Evolutionary conservation across 148 eudicot genomes (phyloP).

Genomic region (Vaccinium vitisidaea): DNA sequence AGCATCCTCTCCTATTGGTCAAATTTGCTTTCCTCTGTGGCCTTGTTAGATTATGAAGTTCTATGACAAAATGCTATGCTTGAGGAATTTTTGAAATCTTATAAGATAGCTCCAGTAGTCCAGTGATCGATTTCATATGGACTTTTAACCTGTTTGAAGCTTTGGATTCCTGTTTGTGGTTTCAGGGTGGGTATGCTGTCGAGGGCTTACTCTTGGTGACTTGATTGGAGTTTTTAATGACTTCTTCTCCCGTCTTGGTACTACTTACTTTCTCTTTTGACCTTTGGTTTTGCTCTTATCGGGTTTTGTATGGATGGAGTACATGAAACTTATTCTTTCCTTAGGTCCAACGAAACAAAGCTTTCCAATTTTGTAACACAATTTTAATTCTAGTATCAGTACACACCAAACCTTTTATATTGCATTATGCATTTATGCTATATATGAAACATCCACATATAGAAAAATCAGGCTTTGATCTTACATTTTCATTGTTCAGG

Average conservation of each 20-base stretch:
- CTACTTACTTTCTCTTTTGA: neutral
- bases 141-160: neutral
- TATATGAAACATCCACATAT: no score
- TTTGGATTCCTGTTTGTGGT: neutral
- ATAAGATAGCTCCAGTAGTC: neutral
- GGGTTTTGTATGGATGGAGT: neutral
- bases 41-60: neutral
- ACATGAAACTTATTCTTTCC: neutral
- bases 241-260: neutral
- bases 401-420: no score
- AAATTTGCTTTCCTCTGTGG: neutral
- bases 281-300: neutral
- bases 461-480: neutral
- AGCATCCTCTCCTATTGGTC: neutral
- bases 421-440: no score
- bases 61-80: neutral
- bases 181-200: neutral
- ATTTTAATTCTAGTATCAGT: neutral
- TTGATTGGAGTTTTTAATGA: neutral
- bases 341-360: neutral
- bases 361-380: neutral
- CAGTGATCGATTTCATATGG: neutral
- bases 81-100: neutral
- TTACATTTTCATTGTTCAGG: neutral
- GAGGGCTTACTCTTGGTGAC: neutral